These are phyloP conservation scores for Pogostemon cablin DNA, from an alignment of 257 asterid species.

Conservation along the genomic window DNA sequence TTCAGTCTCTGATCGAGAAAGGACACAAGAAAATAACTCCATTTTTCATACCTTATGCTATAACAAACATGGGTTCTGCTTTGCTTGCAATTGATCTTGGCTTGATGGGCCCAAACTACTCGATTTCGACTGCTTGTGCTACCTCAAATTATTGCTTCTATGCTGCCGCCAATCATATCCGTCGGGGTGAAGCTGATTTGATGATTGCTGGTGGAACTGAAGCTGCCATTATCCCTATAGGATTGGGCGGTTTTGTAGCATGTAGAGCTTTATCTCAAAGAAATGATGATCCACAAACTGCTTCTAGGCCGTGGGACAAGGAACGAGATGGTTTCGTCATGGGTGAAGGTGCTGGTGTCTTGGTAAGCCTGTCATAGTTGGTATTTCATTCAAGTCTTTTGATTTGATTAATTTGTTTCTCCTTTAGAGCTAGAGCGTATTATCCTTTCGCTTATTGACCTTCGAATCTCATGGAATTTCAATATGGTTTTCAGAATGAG, in stretches of 20 bases:
- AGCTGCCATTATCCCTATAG: constrained; percentile 92
- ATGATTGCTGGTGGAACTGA: constrained; percentile 96
- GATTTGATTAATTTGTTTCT: constrained; percentile 2
- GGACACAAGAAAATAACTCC: constrained; percentile 87
- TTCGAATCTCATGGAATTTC: background rate
- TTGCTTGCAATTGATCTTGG: constrained; percentile 92
- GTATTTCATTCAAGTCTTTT: constrained; percentile 1
- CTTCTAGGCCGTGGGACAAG: constrained; percentile 92
- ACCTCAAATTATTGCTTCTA: constrained; percentile 92
- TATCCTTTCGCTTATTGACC: background rate
- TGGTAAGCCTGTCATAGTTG: constrained; percentile 52
- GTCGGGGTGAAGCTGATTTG: constrained; percentile 95
- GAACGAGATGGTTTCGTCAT: constrained; percentile 91
- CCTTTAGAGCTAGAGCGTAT: background rate
- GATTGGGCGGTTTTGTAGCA: constrained; percentile 95
- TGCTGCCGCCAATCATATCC: constrained; percentile 96
- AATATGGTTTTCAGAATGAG: background rate
- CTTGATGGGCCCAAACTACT: constrained; percentile 94
- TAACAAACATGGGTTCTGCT: constrained; percentile 95
- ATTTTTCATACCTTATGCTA: constrained; percentile 89
- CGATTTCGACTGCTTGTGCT: constrained; percentile 96
- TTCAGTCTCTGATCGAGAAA: constrained; percentile 77
- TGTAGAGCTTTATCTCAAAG: constrained; percentile 96
- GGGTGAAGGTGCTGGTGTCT: constrained; percentile 94
- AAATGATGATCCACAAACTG: constrained; percentile 85